A percentile compares a stretch with the other conserved stretches of the same genome.
phyloP scores from a whole-genome alignment of 1,284 basidiomycete species.

The Trichosporon ovoides region DNA sequence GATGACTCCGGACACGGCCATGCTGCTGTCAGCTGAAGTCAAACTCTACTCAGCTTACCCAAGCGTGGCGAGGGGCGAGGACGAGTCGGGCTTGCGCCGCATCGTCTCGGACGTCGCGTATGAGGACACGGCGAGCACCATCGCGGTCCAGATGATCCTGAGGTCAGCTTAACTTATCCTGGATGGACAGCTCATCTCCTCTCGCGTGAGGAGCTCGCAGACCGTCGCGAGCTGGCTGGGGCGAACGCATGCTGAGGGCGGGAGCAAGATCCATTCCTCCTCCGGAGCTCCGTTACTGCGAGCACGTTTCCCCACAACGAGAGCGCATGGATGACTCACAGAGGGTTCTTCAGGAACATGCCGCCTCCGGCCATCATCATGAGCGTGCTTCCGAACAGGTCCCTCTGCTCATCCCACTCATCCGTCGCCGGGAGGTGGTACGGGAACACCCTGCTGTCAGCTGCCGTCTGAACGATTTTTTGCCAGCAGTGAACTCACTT shows the following conservation, averaged over 20 bases:
- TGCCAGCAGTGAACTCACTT: constrained; percentile 34
- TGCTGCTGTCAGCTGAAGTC: constrained; percentile 21
- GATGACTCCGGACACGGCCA: constrained; percentile 39
- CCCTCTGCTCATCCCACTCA: constrained; percentile 42
- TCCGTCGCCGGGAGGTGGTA: constrained; percentile 38
- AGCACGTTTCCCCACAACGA: too few species aligned
- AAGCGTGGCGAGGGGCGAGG: constrained; percentile 35
- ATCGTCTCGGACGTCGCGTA: constrained; percentile 39
- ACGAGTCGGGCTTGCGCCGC: constrained; percentile 31
- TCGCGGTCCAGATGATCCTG: constrained; percentile 41
- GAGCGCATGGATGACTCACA: constrained; percentile 30
- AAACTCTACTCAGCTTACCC: constrained; percentile 25
- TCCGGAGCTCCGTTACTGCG: too few species aligned
- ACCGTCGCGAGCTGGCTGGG: background rate
- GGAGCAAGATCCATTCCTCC: background rate
- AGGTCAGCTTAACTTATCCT: constrained; percentile 2
- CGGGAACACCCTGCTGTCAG: constrained; percentile 33
- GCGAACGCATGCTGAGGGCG: background rate
- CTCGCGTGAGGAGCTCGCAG: too few species aligned
- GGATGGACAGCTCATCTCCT: too few species aligned
- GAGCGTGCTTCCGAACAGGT: constrained; percentile 31
- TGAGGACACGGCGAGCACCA: constrained; percentile 32
- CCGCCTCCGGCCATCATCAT: constrained; percentile 46
- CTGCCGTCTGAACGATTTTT: too few species aligned
- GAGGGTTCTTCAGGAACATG: constrained; percentile 46